A percentile compares a stretch with the other conserved stretches of the same genome.
Conservation (phyloP, 371 early-diverging fungal species). For the Actinomortierella wolfii region DNA sequence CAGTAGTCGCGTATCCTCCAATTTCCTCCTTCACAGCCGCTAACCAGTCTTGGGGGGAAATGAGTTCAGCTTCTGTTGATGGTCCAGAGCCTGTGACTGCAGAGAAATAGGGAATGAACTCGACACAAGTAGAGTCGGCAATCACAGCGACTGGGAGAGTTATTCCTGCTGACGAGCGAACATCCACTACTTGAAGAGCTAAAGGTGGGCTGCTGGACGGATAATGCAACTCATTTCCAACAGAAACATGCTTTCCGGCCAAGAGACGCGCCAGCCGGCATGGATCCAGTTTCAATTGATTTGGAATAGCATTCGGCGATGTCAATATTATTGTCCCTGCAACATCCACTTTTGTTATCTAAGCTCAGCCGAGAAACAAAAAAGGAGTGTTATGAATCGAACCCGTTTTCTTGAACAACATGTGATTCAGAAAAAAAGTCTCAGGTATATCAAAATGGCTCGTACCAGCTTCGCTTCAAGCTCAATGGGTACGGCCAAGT, state of each 20-base stretch:
- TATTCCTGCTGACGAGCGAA: background rate
- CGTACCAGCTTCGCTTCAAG: constrained; percentile 14
- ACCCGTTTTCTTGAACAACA: no score
- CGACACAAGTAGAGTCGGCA: constrained; percentile 17
- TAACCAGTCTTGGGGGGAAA: constrained; percentile 41
- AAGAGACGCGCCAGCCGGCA: no score
- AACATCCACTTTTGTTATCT: no score
- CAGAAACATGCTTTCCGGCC: background rate
- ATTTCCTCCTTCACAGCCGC: constrained; percentile 36
- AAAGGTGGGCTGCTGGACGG: constrained; percentile 1
- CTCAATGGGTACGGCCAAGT: constrained; percentile 6
- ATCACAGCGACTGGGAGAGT: constrained; percentile 14
- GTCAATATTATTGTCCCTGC: no score
- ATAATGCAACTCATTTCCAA: constrained; percentile 7
- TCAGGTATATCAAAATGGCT: no score
- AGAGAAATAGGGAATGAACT: background rate
- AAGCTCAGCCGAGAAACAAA: no score
- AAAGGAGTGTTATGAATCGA: no score
- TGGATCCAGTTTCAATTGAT: no score
- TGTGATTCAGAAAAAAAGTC: no score
- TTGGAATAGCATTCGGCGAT: no score
- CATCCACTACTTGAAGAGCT: no score
- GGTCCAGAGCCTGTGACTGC: background rate
- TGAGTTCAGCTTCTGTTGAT: background rate
- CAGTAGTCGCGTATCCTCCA: constrained; percentile 51